These are phyloP conservation scores for Didymellaceae sp. DNA, from an alignment of 2,329 filamentous ascomycete genomes.

Conservation along the genomic window DNA sequence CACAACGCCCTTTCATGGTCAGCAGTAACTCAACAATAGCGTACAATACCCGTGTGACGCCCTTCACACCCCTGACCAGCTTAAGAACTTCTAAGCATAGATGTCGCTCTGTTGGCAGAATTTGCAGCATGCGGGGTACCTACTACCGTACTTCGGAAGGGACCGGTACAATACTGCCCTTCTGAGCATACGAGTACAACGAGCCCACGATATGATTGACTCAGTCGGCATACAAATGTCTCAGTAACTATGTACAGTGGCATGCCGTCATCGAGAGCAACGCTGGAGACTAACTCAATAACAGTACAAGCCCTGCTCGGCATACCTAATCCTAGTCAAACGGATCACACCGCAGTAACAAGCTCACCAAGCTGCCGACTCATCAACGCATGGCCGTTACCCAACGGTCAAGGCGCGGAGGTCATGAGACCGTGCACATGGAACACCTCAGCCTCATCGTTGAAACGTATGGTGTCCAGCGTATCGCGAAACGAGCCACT, in stretches of 20 bases:
- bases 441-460: constrained; percentile 11
- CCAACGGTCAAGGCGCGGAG: constrained; percentile 7
- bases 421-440: constrained; percentile 9
- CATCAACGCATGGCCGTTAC: constrained; percentile 13
- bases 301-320: neutral
- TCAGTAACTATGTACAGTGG: too few species aligned
- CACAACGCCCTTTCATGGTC: constrained; percentile 9
- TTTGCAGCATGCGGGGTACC: constrained; percentile 2
- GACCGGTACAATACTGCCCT: too few species aligned
- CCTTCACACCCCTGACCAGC: neutral
- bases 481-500: constrained; percentile 17
- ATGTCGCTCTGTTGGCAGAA: neutral
- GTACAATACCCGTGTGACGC: neutral
- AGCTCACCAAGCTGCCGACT: constrained; percentile 21
- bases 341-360: constrained; percentile 9
- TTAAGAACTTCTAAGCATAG: neutral
- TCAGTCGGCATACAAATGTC: too few species aligned
- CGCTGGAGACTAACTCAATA: too few species aligned
- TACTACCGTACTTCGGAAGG: too few species aligned
- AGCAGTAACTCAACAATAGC: constrained; percentile 1
- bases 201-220: too few species aligned
- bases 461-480: constrained; percentile 24
- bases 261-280: too few species aligned
- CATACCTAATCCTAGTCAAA: too few species aligned
- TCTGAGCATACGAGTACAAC: too few species aligned